phyloP scores from a whole-genome alignment of 1,139 yeast species.

The Diutina catenulata region DNA sequence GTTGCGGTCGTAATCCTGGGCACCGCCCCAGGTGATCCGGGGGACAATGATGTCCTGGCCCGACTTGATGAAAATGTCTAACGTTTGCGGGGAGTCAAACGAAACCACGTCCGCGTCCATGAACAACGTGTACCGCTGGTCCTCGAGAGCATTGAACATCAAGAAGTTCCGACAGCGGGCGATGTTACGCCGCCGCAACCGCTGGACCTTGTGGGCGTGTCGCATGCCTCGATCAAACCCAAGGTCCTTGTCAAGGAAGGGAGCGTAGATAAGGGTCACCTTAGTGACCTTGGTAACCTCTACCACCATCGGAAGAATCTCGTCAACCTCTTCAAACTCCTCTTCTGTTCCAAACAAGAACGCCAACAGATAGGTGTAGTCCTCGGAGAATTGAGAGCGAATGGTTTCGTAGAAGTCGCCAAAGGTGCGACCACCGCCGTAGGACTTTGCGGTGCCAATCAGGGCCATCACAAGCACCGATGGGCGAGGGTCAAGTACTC shows the following conservation, averaged over 20 bases:
- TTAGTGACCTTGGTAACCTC: not conserved
- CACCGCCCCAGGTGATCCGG: conserved; percentile 18
- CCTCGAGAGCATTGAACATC: not conserved
- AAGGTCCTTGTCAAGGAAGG: conserved; percentile 3
- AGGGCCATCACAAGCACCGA: not conserved
- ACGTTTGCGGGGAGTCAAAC: conserved; percentile 17
- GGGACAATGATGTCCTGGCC: conserved; percentile 31
- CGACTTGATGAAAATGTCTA: conserved; percentile 20
- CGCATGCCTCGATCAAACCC: not conserved
- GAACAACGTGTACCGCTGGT: conserved; percentile 22
- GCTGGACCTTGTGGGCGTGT: not conserved
- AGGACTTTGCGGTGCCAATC: not conserved
- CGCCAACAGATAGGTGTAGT: not conserved
- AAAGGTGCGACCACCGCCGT: not conserved
- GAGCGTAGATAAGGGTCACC: conserved; percentile 3
- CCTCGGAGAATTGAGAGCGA: not conserved
- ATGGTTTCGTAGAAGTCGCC: not conserved
- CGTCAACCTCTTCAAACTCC: not conserved
- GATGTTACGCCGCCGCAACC: conserved; percentile 1
- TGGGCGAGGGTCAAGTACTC: not conserved
- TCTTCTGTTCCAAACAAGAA: not conserved
- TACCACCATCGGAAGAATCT: not conserved
- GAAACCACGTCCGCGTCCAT: conserved; percentile 32
- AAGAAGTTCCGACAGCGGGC: conserved; percentile 2
- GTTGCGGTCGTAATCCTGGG: conserved; percentile 10